Conservation (phyloP, 169 alveolate species). For the Plasmodium adleri region DNA sequence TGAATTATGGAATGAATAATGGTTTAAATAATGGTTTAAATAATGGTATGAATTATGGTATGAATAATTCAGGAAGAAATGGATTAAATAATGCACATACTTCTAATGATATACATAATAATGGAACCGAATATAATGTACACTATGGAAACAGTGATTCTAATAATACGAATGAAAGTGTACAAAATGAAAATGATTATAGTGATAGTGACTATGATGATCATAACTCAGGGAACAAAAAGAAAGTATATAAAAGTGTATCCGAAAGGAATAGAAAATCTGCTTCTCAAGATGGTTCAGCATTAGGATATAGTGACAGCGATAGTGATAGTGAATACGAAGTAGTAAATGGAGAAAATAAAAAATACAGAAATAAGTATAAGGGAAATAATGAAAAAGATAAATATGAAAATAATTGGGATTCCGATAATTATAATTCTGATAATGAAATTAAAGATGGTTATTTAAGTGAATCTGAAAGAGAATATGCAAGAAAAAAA, state of each 20-base stretch:
- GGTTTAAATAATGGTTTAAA: too few relatives aligned
- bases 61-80: too few relatives aligned
- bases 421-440: background rate
- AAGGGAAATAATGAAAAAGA: background rate
- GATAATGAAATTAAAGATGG: background rate
- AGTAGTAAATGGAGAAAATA: background rate
- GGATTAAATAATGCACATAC: too few relatives aligned
- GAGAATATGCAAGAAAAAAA: conserved; percentile 6
- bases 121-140: conserved; percentile 7
- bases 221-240: conserved; percentile 6
- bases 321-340: conserved; percentile 24
- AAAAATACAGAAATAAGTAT: background rate
- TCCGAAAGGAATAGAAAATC: background rate
- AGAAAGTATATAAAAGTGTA: conserved; percentile 1
- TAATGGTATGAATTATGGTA: too few relatives aligned
- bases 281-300: background rate
- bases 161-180: background rate
- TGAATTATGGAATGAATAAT: too few relatives aligned
- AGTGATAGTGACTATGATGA: background rate
- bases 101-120: too few relatives aligned
- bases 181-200: background rate
- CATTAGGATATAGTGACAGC: background rate
- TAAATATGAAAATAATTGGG: background rate
- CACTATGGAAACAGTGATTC: conserved; percentile 10
- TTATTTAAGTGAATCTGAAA: conserved; percentile 4